A percentile compares a stretch with the other conserved stretches of the same genome.
Evolutionary conservation across 78 protist genomes (phyloP).

Genomic region (Protostelium mycophagum): DNA sequence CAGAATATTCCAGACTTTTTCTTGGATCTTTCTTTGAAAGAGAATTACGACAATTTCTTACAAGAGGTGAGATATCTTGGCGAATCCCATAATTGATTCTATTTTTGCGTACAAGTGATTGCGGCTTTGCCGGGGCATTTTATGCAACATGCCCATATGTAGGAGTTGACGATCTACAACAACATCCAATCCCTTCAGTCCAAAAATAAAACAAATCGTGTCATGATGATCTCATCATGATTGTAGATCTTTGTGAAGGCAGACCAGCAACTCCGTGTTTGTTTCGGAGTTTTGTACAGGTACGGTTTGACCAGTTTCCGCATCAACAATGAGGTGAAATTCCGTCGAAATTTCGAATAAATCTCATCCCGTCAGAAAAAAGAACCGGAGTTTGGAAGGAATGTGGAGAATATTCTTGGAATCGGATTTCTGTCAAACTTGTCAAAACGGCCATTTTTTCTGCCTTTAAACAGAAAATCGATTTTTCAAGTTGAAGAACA

Average conservation of each 20-base stretch:
- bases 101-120: no score
- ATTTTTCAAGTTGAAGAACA: no score
- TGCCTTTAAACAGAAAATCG: background rate
- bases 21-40: background rate
- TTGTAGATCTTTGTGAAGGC: background rate
- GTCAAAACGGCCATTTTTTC: background rate
- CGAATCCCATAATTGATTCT: no score
- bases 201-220: no score
- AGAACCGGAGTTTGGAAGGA: background rate
- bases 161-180: no score
- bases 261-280: background rate
- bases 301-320: background rate
- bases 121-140: no score
- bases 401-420: background rate
- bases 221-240: background rate
- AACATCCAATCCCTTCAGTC: no score
- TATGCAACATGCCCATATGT: no score
- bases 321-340: background rate
- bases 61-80: background rate
- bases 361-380: background rate
- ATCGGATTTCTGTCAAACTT: background rate
- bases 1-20: background rate
- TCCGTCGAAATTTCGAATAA: background rate
- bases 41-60: background rate
- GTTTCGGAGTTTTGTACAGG: background rate